phyloP scores from a whole-genome alignment of 176 grass and related monocot genomes.

The Juncus effusus region DNA sequence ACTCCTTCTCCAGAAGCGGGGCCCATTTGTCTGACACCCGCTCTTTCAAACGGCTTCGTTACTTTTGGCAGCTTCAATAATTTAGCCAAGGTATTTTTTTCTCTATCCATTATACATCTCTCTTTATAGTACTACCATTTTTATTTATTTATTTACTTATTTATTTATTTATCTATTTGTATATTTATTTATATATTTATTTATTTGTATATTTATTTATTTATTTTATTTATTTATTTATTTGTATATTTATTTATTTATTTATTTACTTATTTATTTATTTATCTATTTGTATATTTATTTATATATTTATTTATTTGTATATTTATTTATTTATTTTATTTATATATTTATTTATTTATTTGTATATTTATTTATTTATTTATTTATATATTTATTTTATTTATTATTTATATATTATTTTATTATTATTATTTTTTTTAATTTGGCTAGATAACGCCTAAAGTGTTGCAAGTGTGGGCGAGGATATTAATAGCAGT shows the following conservation, averaged over 20 bases:
- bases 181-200: neutral
- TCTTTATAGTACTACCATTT: no score
- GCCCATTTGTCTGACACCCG: conserved; percentile 69
- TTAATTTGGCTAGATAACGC: conserved; percentile 63
- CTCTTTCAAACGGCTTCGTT: conserved; percentile 86
- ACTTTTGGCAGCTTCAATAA: conserved; percentile 99
- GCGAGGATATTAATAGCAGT: conserved; percentile 79
- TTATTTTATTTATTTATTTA: no score
- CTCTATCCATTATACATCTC: no score
- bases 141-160: no score
- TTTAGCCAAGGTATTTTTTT: conserved; percentile 73
- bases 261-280: neutral
- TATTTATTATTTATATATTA: neutral
- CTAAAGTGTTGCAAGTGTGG: conserved; percentile 93
- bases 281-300: no score
- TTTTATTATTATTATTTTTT: conserved; percentile 24
- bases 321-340: no score
- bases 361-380: no score
- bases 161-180: no score
- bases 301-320: no score
- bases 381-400: no score
- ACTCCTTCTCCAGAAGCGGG: conserved; percentile 98
- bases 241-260: no score
- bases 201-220: no score
- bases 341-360: neutral